Base-by-base conservation (phyloP, 1,284 basidiomycete genomes). In the Polyporus tsugae region DNA sequence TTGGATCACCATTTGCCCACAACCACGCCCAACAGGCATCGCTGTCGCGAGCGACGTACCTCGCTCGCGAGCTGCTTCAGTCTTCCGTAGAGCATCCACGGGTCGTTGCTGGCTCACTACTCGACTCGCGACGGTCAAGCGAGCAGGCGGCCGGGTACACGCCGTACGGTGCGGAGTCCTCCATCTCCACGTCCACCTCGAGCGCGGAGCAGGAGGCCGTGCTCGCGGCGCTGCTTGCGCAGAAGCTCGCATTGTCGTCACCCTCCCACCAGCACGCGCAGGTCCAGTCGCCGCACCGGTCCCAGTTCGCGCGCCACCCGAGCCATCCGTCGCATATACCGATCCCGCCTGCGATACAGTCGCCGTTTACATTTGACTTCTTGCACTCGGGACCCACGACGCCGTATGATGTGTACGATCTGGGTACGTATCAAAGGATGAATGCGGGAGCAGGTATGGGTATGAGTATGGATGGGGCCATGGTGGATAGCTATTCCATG, bases 321-420 rank as follows among this genome's bases (percentile, higher is more conserved):
- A 46, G 33, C 33, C 58, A 66, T 10, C 77, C 78, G 19, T 72
- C 73, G 60, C 80, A 80, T 61, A 80, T 82, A 38, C 70, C 78
- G 13, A 72, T 81, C 69, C 80, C 80, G 25, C 71, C 74, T 3
- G 69, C 66, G 46, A 68, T 70, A 15, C 77, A 77, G 41, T 76
- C 72, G 42, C 71, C 75, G 49, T 77, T 78, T 62, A 72, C 74
- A 29, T 77, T 80, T 65, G 78, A 79, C 65, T 80, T 79, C 66
- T 75, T 82, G 44, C 72, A 76, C 11, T 83, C 84, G 33, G 79
- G 77, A 4, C 81, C 82, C 19, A 78, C 75, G 46, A 81, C 83
- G 44, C 83, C 83, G 29, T 84, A 81, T 73, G 83, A 85, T 39
- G 68, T 80, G 63, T 82, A 81, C 68, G 77, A 76, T 9, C 60